Conservation (phyloP, 2,329 filamentous ascomycete genomes). For the Lachnellula hyalina region DNA sequence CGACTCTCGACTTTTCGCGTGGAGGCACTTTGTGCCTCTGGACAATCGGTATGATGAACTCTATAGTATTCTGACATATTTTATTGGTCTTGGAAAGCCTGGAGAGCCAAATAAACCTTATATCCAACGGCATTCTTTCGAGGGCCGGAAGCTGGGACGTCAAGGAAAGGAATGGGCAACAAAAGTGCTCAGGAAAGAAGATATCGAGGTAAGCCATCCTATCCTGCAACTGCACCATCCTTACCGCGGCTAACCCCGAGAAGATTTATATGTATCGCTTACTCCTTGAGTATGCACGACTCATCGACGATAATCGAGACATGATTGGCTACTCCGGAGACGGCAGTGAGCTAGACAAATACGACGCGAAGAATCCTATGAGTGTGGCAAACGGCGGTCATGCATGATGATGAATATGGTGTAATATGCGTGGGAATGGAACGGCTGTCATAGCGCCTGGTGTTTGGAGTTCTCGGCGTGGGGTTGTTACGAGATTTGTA, state of each 20-base stretch:
- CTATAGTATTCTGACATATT: slow-evolving; percentile 70
- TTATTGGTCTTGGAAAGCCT: slow-evolving; percentile 52
- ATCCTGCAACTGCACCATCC: slow-evolving; percentile 19
- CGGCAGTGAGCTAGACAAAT: slow-evolving; percentile 30
- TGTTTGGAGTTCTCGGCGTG: neutral
- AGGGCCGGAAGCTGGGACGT: slow-evolving; percentile 59
- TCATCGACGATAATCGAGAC: slow-evolving; percentile 35
- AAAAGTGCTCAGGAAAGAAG: slow-evolving; percentile 64
- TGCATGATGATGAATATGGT: slow-evolving; percentile 6
- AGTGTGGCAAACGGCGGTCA: slow-evolving; percentile 12
- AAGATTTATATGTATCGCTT: slow-evolving; percentile 59
- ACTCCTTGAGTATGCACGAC: slow-evolving; percentile 55
- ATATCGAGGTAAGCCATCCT: slow-evolving; percentile 62
- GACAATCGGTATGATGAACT: slow-evolving; percentile 68
- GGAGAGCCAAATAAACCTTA: slow-evolving; percentile 35
- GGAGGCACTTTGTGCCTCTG: slow-evolving; percentile 79
- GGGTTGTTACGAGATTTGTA: too few relatives aligned
- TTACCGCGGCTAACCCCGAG: slow-evolving; percentile 3
- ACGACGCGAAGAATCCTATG: slow-evolving; percentile 21
- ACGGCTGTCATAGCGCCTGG: slow-evolving; percentile 1
- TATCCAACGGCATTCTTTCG: slow-evolving; percentile 40
- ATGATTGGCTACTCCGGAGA: slow-evolving; percentile 31
- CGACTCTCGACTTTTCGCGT: slow-evolving; percentile 65
- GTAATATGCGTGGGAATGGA: too few relatives aligned
- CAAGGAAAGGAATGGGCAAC: slow-evolving; percentile 66